These are phyloP conservation scores for Leccinellum albellum DNA, from an alignment of 768 basidiomycete genomes.

Conservation along the genomic window DNA sequence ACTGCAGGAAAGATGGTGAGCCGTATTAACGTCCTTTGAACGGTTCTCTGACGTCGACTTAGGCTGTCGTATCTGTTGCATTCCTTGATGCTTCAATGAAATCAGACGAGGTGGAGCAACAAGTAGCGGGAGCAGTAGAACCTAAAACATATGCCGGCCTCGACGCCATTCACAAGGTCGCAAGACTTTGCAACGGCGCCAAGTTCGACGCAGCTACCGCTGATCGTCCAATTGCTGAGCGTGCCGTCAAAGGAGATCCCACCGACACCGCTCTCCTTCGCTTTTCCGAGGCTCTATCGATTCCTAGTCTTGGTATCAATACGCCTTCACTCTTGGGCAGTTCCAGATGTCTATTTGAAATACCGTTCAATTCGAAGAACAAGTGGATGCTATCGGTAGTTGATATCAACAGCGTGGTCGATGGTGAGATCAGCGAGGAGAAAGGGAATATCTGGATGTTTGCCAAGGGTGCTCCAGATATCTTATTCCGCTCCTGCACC, in stretches of 20 bases:
- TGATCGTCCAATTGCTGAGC: constrained; percentile 28
- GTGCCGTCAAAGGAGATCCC: constrained; percentile 41
- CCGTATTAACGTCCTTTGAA: neutral
- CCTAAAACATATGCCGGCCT: constrained; percentile 14
- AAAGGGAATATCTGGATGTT: constrained; percentile 33
- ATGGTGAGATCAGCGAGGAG: neutral
- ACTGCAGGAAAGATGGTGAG: constrained; percentile 45
- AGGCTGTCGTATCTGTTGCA: constrained; percentile 39
- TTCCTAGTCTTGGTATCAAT: constrained; percentile 18
- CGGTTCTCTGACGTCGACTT: neutral
- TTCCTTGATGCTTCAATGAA: constrained; percentile 30
- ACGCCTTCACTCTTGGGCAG: constrained; percentile 18
- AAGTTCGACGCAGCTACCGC: constrained; percentile 38
- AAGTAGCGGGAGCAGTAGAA: constrained; percentile 5
- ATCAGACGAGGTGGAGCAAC: constrained; percentile 12
- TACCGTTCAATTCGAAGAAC: constrained; percentile 48
- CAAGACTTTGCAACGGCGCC: constrained; percentile 55
- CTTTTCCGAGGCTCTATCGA: constrained; percentile 36
- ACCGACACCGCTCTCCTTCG: constrained; percentile 53
- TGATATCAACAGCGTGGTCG: neutral
- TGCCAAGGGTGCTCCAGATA: constrained; percentile 59
- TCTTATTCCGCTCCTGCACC: constrained; percentile 41
- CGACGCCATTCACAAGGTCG: constrained; percentile 33
- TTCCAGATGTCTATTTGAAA: constrained; percentile 25
- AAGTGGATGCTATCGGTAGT: constrained; percentile 54